Evolutionary conservation across 116 monocot species (phyloP).

Genomic region (Zostera marina): DNA sequence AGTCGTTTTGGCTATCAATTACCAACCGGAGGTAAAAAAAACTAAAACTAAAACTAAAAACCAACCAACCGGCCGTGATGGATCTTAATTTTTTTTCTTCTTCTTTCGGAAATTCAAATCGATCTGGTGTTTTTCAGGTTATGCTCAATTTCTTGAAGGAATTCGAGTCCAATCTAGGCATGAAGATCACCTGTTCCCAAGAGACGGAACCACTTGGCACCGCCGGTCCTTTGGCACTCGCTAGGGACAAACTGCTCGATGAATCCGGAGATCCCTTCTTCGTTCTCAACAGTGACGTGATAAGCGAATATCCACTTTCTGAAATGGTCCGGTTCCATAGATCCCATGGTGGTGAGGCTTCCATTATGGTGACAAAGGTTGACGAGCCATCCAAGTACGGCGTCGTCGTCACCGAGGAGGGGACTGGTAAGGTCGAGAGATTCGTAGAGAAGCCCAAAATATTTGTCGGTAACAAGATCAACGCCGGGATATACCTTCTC

Average conservation of each 20-base stretch:
- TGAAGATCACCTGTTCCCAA: conserved; percentile 81
- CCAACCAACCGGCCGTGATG: too few relatives aligned
- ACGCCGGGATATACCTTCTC: conserved; percentile 49
- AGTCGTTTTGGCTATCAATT: conserved; percentile 81
- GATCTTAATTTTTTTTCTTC: too few relatives aligned
- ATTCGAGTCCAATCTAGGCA: conserved; percentile 53
- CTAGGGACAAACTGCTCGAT: conserved; percentile 64
- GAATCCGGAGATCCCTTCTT: conserved; percentile 82
- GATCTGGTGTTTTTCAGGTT: conserved; percentile 22
- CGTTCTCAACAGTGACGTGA: conserved; percentile 92
- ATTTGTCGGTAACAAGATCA: conserved; percentile 62
- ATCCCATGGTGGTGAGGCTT: conserved; percentile 69
- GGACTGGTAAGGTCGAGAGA: conserved; percentile 38
- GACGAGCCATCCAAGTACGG: conserved; percentile 61
- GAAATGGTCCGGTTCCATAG: conserved; percentile 67
- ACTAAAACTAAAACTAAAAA: too few relatives aligned
- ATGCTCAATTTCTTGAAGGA: conserved; percentile 82
- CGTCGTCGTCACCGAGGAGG: conserved; percentile 47
- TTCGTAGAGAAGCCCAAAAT: conserved; percentile 56
- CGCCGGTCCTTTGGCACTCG: conserved; percentile 77
- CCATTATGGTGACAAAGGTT: conserved; percentile 91
- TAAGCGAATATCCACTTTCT: conserved; percentile 67
- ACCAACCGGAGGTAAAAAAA: conserved; percentile 88
- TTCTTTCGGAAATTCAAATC: too few relatives aligned
- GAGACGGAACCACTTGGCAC: conserved; percentile 81